Base-by-base conservation (phyloP, 306 rosid species). In the Astragalus membranaceus region DNA sequence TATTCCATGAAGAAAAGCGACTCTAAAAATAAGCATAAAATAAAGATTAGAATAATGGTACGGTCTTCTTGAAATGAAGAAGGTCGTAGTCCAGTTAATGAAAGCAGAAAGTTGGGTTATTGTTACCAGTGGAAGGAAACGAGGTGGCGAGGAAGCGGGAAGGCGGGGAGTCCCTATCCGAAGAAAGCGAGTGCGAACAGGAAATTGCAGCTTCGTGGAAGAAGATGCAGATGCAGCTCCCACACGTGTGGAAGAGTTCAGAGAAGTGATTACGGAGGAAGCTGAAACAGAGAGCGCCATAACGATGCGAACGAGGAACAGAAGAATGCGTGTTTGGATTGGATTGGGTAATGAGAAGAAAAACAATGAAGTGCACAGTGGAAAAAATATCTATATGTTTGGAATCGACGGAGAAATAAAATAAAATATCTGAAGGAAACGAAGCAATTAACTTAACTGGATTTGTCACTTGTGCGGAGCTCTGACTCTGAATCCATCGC, bases 261-360 rank as follows among this genome's bases (percentile, higher is more conserved):
- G 54, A 23, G 77, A 73, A 71, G 73, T 52, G 83, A 79, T 53
- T 4, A 79, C 14, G 11, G 82, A 16, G 35, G 90, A 81, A 0
- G 88, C 54, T 14, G 96, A 77, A 35, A 88, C 52, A 23, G 92
- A 89, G 64, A 83, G 67, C 69, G 98, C 96, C 98, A 92, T 92
- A 16, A 57, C 16, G 67, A 50, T 23, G 4, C 14, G 46, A 41
- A 9, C 32, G 41, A 29, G 17, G 17, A 46, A 43, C 3, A 7
- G 8, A 8, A 50, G 23, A 8, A 51, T 6, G 55, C 16, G 11
- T 17, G 5, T 52, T 20, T 42, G 16, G 4, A 29, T n/a, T 39
- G 14, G 53, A 9, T 41, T 39, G 44, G 82, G 54, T 71, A 52
- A 64, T 68, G 67, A 41, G 75, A 61, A 69, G 35, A 26, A 61